Percentiles rank a stretch among this genome's conserved stretches.
Evolutionary conservation across 352 stramenopile species (phyloP).

Genomic region (Pythium biforme): DNA sequence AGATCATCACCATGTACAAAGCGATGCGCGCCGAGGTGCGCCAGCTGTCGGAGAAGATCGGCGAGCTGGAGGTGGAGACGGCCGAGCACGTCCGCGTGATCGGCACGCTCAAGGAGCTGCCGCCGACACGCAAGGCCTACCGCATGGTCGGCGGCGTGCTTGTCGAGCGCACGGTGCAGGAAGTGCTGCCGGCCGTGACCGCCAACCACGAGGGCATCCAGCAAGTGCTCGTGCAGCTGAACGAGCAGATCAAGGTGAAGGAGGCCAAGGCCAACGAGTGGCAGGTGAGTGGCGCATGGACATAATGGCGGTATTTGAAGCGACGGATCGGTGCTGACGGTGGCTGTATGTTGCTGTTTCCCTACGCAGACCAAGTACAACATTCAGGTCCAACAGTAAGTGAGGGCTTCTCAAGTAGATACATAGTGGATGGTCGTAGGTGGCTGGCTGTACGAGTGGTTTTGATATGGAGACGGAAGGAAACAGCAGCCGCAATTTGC

Average conservation of each 20-base stretch:
- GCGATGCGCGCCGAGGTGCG: conserved; percentile 79
- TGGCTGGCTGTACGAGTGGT: not conserved
- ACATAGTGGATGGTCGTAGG: conserved; percentile 10
- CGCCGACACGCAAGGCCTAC: conserved; percentile 87
- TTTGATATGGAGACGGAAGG: conserved; percentile 2
- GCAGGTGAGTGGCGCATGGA: conserved; percentile 61
- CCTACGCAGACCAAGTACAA: conserved; percentile 73
- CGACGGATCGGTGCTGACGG: not conserved
- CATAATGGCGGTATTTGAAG: too few species aligned
- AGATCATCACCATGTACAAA: conserved; percentile 87
- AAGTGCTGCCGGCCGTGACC: conserved; percentile 93
- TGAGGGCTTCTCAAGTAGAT: not conserved
- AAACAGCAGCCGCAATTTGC: not conserved
- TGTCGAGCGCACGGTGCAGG: conserved; percentile 94
- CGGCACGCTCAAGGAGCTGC: conserved; percentile 73
- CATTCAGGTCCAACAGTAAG: conserved; percentile 77
- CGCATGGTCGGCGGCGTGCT: conserved; percentile 95
- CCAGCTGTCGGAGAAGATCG: conserved; percentile 83
- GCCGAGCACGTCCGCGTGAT: conserved; percentile 85
- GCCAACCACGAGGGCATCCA: conserved; percentile 79
- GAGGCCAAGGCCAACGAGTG: conserved; percentile 79
- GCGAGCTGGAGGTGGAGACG: conserved; percentile 80
- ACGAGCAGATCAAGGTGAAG: conserved; percentile 82
- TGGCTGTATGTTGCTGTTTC: not conserved
- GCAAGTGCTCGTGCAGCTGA: conserved; percentile 74